Conservation (phyloP, 352 stramenopile genomes). For the Phytophthora kernoviae region DNA sequence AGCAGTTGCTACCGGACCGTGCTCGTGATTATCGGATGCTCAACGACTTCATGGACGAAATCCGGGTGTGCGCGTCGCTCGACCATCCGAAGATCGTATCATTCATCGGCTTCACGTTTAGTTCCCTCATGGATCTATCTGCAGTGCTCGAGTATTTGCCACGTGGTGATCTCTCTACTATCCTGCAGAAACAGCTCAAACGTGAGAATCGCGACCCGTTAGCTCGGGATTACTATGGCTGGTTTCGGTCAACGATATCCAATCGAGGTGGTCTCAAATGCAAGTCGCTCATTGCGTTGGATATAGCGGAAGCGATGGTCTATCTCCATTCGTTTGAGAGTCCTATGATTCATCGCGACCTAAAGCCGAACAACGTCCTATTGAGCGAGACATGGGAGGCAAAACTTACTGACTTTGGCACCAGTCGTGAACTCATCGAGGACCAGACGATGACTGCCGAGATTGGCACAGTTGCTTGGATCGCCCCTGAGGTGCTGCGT, state of each 20-base stretch:
- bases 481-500: conserved; percentile 70
- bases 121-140: conserved; percentile 52
- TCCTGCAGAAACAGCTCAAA: conserved; percentile 42
- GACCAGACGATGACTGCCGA: conserved; percentile 53
- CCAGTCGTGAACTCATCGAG: conserved; percentile 42
- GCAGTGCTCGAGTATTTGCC: conserved; percentile 60
- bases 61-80: conserved; percentile 43
- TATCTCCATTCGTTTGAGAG: conserved; percentile 55
- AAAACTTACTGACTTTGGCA: conserved; percentile 68
- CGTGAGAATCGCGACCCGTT: conserved; percentile 31
- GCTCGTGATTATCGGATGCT: conserved; percentile 38
- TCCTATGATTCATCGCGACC: conserved; percentile 59
- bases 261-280: conserved; percentile 30
- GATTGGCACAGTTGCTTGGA: conserved; percentile 66
- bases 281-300: conserved; percentile 47
- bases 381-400: conserved; percentile 45
- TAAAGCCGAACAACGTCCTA: conserved; percentile 61
- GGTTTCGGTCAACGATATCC: conserved; percentile 32
- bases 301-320: conserved; percentile 46
- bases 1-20: conserved; percentile 46
- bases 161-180: conserved; percentile 44
- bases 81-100: conserved; percentile 53
- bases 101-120: conserved; percentile 65
- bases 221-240: conserved; percentile 30
- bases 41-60: conserved; percentile 58